phyloP scores from a whole-genome alignment of 305 asterid genomes.

The Rubia tinctorum region DNA sequence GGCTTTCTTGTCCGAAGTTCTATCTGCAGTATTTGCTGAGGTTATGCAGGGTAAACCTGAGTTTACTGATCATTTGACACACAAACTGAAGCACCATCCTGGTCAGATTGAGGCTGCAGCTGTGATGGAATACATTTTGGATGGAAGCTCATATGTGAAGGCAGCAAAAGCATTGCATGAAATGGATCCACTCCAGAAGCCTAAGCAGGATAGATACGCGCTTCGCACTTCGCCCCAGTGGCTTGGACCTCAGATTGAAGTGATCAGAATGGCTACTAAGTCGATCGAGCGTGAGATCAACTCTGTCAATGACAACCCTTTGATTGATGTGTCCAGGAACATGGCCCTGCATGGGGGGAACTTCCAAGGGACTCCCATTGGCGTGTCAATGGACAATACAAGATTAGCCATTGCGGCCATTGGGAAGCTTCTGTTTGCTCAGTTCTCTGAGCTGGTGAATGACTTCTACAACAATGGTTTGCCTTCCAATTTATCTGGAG shows the following conservation, averaged over 20 bases:
- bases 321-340: constrained; percentile 33
- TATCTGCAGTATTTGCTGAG: constrained; percentile 76
- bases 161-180: constrained; percentile 26
- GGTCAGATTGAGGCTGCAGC: constrained; percentile 49
- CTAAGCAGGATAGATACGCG: constrained; percentile 35
- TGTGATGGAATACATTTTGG: constrained; percentile 33
- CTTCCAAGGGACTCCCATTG: constrained; percentile 37
- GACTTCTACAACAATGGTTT: constrained; percentile 32
- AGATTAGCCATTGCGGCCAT: constrained; percentile 27
- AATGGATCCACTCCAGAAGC: constrained; percentile 30
- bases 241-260: constrained; percentile 38
- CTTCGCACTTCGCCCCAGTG: constrained; percentile 35
- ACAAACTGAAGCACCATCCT: constrained; percentile 81
- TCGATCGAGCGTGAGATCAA: constrained; percentile 34
- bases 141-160: constrained; percentile 31
- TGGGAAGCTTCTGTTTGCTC: constrained; percentile 34
- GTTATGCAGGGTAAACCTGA: constrained; percentile 83
- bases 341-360: constrained; percentile 35
- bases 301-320: constrained; percentile 33
- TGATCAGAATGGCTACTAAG: constrained; percentile 29
- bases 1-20: constrained; percentile 31
- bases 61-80: constrained; percentile 48
- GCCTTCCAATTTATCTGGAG: constrained; percentile 30
- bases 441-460: constrained; percentile 32
- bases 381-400: constrained; percentile 35